A percentile compares a stretch with the other conserved stretches of the same genome.
phyloP scores from a whole-genome alignment of 192 early-diverging fungal species.

The Tieghemiomyces parasiticus region DNA sequence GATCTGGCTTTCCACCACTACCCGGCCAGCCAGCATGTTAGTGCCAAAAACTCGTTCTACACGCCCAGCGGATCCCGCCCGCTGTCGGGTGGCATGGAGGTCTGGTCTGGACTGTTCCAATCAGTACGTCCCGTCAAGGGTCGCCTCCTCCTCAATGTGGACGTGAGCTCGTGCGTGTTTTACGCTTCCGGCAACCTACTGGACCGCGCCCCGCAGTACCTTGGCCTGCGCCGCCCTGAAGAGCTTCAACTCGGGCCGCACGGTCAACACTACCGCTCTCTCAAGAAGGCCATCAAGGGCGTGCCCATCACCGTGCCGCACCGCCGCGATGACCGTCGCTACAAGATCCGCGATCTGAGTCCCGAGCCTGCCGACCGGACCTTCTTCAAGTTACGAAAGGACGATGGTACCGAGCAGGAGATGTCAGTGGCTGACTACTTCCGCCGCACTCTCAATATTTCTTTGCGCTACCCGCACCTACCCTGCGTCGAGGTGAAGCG shows the following conservation, averaged over 20 bases:
- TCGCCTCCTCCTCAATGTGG: conserved; percentile 55
- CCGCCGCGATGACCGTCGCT: conserved; percentile 49
- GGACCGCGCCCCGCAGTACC: conserved; percentile 52
- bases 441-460: conserved; percentile 47
- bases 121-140: conserved; percentile 62
- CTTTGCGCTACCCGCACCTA: conserved; percentile 58
- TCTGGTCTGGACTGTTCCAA: conserved; percentile 90
- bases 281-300: conserved; percentile 38
- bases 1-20: conserved; percentile 75
- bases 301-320: conserved; percentile 39
- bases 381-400: conserved; percentile 49
- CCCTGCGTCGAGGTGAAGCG: conserved; percentile 66
- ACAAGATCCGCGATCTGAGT: conserved; percentile 54
- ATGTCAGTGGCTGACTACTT: conserved; percentile 75
- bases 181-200: conserved; percentile 50
- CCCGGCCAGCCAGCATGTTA: conserved; percentile 56
- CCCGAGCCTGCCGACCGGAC: conserved; percentile 45
- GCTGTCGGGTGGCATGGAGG: conserved; percentile 60
- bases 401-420: conserved; percentile 30
- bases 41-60: conserved; percentile 82
- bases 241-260: conserved; percentile 19
- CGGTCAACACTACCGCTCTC: conserved; percentile 10
- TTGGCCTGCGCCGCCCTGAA: conserved; percentile 31
- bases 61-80: conserved; percentile 39
- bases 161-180: conserved; percentile 54